Percentiles rank a stretch among this genome's conserved stretches.
Conservation (phyloP, 805 yeast species). For the Ogataea pini region DNA sequence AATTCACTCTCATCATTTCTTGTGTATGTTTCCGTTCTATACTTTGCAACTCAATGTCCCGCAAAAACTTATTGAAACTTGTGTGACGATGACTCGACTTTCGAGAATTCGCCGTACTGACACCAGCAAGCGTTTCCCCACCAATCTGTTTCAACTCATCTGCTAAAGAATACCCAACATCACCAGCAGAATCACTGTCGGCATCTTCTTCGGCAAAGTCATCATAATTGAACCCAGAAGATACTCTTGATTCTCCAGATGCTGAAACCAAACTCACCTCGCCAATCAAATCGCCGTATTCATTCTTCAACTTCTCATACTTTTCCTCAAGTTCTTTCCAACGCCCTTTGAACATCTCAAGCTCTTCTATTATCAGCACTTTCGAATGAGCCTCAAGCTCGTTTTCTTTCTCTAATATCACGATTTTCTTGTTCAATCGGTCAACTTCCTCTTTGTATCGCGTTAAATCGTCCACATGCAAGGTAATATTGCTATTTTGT, state of each 20-base stretch:
- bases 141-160: slow-evolving; percentile 23
- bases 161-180: slow-evolving; percentile 17
- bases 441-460: slow-evolving; percentile 24
- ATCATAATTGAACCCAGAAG: slow-evolving; percentile 6
- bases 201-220: neutral
- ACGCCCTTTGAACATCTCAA: slow-evolving; percentile 48
- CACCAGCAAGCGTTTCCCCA: too few relatives aligned
- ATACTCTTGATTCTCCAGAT: slow-evolving; percentile 7
- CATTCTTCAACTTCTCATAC: slow-evolving; percentile 30
- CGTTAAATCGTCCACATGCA: slow-evolving; percentile 16
- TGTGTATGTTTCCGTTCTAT: slow-evolving; percentile 37
- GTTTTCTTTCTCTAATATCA: slow-evolving; percentile 47
- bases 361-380: slow-evolving; percentile 52
- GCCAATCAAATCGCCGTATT: slow-evolving; percentile 31
- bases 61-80: slow-evolving; percentile 27
- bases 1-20: slow-evolving; percentile 51
- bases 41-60: slow-evolving; percentile 28
- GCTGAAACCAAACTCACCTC: slow-evolving; percentile 21
- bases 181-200: slow-evolving; percentile 7
- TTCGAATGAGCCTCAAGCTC: slow-evolving; percentile 56
- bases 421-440: slow-evolving; percentile 25
- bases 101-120: slow-evolving; percentile 12
- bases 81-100: slow-evolving; percentile 26
- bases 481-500: slow-evolving; percentile 12
- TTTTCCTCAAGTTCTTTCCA: slow-evolving; percentile 30